Evolutionary conservation across 164 flowering plant genomes (phyloP).

Genomic region (Vitis cinerea): DNA sequence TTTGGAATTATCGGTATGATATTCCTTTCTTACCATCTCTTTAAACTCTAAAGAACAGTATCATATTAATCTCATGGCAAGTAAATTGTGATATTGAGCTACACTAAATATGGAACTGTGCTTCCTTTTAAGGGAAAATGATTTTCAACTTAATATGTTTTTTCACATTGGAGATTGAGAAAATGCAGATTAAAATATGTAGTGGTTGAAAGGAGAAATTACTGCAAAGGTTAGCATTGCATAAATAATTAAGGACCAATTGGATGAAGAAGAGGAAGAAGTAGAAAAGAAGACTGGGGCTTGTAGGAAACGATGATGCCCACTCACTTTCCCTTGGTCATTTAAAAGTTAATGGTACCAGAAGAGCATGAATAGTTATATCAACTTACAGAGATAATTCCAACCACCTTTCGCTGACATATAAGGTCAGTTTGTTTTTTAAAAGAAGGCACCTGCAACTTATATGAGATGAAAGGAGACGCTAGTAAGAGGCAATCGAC

Average conservation of each 20-base stretch:
- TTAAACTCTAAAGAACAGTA: too few species aligned
- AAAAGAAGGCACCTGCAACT: too few species aligned
- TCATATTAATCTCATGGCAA: too few species aligned
- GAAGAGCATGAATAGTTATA: background rate
- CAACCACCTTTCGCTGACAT: background rate
- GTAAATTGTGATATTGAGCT: too few species aligned
- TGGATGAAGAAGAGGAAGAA: background rate
- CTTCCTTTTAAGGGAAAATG: too few species aligned
- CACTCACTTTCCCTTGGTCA: background rate
- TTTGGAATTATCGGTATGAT: slow-evolving; percentile 94
- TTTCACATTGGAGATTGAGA: background rate
- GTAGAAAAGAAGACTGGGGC: background rate
- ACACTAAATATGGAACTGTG: too few species aligned
- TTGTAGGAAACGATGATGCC: background rate
- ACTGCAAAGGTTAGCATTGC: background rate
- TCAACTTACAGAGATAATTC: background rate
- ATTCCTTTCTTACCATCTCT: background rate
- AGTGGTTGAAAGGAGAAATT: background rate
- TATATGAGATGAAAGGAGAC: too few species aligned
- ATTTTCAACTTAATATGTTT: too few species aligned
- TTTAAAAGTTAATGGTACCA: background rate
- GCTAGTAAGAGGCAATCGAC: too few species aligned
- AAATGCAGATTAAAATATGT: background rate
- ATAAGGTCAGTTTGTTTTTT: background rate
- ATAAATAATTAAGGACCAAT: background rate